phyloP scores from a whole-genome alignment of 225 moss, liverwort and hornwort genomes.

The Pseudisothecium myosuroides region DNA sequence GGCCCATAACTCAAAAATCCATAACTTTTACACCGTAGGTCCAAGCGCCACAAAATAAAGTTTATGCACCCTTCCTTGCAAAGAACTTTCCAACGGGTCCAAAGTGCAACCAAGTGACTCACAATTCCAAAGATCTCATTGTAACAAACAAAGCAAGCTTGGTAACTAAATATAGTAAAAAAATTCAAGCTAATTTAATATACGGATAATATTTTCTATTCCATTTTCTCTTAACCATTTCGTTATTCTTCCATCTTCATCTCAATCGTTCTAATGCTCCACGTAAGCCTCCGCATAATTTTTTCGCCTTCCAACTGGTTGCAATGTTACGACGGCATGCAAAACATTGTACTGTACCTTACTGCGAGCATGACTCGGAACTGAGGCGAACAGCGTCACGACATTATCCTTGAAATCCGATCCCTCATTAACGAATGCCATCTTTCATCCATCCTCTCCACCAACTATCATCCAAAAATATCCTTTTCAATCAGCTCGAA shows the following conservation, averaged over 20 bases:
- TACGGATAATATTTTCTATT: too few relatives aligned
- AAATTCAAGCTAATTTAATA: too few relatives aligned
- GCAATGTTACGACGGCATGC: neutral
- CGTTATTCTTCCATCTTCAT: neutral
- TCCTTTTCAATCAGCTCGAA: neutral
- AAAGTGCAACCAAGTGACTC: too few relatives aligned
- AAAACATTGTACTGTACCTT: neutral
- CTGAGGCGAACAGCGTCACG: neutral
- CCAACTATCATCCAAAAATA: neutral
- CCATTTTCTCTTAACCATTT: too few relatives aligned
- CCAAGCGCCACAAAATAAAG: too few relatives aligned
- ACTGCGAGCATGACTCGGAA: neutral
- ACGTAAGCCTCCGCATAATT: fast-evolving
- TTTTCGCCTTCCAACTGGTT: neutral
- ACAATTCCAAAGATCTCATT: too few relatives aligned
- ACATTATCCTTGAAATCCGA: neutral
- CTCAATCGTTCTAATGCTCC: neutral
- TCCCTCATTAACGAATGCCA: neutral
- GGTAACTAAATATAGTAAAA: too few relatives aligned
- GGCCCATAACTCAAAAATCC: too few relatives aligned
- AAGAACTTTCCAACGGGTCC: too few relatives aligned
- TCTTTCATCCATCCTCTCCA: neutral
- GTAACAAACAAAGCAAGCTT: too few relatives aligned
- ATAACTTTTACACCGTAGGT: too few relatives aligned
- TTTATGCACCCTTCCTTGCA: too few relatives aligned